Conservation (phyloP, 2,329 filamentous ascomycete genomes). For the Purpureocillium lavendulum region DNA sequence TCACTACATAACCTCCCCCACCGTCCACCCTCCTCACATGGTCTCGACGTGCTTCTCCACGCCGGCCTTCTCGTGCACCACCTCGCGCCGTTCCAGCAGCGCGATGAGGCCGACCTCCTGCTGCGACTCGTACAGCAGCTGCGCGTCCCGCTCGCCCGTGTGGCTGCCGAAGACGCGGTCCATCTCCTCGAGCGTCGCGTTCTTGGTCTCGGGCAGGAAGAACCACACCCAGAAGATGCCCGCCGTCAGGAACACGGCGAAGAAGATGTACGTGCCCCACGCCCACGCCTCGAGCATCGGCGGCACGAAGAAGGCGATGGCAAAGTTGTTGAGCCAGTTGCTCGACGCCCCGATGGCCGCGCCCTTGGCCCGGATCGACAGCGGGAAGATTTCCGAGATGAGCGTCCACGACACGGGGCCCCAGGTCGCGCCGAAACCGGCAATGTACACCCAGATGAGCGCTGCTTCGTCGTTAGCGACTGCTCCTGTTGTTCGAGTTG, state of each 20-base stretch:
- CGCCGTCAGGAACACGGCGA: slow-evolving; percentile 38
- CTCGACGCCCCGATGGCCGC: slow-evolving; percentile 28
- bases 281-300: slow-evolving; percentile 27
- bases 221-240: slow-evolving; percentile 41
- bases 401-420: slow-evolving; percentile 40
- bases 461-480: slow-evolving; percentile 6
- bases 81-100: neutral
- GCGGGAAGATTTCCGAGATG: slow-evolving; percentile 37
- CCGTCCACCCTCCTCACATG: too few species aligned
- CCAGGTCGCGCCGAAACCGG: slow-evolving; percentile 33
- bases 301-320: slow-evolving; percentile 35
- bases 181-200: slow-evolving; percentile 43
- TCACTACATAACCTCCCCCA: too few species aligned
- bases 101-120: slow-evolving; percentile 13
- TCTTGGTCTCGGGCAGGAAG: slow-evolving; percentile 46
- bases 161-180: slow-evolving; percentile 40
- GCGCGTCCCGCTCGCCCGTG: slow-evolving; percentile 18
- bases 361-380: slow-evolving; percentile 9
- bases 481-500: too few species aligned
- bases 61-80: too few species aligned
- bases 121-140: slow-evolving; percentile 14
- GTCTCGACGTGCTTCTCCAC: too few species aligned
- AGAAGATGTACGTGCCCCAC: slow-evolving; percentile 49
- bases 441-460: slow-evolving; percentile 40
- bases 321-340: slow-evolving; percentile 32